A percentile compares a stretch with the other conserved stretches of the same genome.
Conservation (phyloP, 768 basidiomycete species). For the Saitozyma sp. region DNA sequence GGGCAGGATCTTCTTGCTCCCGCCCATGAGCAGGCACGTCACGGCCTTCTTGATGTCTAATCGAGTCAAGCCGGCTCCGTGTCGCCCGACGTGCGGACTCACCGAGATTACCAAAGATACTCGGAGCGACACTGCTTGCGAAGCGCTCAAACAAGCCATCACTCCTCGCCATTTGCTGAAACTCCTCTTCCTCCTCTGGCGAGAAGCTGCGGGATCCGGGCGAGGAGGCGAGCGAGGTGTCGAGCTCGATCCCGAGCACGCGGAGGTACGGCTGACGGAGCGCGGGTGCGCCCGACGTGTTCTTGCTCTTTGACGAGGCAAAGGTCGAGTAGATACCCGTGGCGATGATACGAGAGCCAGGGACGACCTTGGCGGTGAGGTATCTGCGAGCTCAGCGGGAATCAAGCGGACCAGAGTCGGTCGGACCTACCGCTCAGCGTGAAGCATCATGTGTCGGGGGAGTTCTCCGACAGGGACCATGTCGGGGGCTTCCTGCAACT, state of each 20-base stretch:
- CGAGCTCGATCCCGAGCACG: conserved; percentile 85
- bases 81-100: conserved; percentile 21
- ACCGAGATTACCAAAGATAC: conserved; percentile 95
- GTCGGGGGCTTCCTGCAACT: conserved; percentile 97
- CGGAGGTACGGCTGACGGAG: conserved; percentile 93
- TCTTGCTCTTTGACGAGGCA: conserved; percentile 65
- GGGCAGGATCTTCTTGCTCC: conserved; percentile 93
- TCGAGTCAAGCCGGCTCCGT: neutral
- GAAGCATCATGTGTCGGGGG: conserved; percentile 90
- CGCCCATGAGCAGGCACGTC: conserved; percentile 91
- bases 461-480: conserved; percentile 99
- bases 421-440: conserved; percentile 65
- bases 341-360: conserved; percentile 90
- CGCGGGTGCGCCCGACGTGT: conserved; percentile 72
- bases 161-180: conserved; percentile 82
- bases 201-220: conserved; percentile 75
- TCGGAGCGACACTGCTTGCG: conserved; percentile 88
- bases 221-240: conserved; percentile 70
- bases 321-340: conserved; percentile 98
- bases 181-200: conserved; percentile 96
- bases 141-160: conserved; percentile 92
- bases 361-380: conserved; percentile 87
- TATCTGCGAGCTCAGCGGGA: conserved; percentile 54
- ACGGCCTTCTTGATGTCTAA: conserved; percentile 98
- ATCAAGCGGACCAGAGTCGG: conserved; percentile 1